Conservation (phyloP, 805 yeast genomes). For the Saccharomycopsis schoenii region DNA sequence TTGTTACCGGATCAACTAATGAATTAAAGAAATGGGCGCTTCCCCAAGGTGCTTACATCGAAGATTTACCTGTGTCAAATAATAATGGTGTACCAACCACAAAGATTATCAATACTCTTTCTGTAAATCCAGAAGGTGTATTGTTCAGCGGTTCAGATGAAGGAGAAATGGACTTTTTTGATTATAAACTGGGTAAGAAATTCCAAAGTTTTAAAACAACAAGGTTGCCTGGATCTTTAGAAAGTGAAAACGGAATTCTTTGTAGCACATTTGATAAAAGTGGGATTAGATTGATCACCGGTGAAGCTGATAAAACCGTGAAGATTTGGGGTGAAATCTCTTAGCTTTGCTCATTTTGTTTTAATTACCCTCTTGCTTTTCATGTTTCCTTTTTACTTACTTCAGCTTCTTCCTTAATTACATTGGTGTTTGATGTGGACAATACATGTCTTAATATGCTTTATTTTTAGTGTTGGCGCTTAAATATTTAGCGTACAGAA, state of each 20-base stretch:
- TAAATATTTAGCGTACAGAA: neutral
- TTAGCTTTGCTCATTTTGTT: neutral
- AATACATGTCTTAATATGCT: neutral
- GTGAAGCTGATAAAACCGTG: conserved; percentile 84
- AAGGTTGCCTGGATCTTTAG: conserved; percentile 61
- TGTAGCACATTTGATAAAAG: conserved; percentile 68
- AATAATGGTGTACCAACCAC: conserved; percentile 14
- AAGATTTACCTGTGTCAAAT: conserved; percentile 38
- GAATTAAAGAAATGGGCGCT: conserved; percentile 69
- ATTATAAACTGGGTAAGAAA: conserved; percentile 61
- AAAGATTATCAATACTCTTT: conserved; percentile 57
- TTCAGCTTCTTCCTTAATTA: neutral
- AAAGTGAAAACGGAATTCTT: conserved; percentile 57
- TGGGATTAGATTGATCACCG: conserved; percentile 73
- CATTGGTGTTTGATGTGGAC: neutral
- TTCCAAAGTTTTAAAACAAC: conserved; percentile 45
- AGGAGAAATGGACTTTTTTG: conserved; percentile 69
- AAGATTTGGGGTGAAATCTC: conserved; percentile 55
- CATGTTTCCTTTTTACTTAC: neutral
- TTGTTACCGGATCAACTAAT: conserved; percentile 73
- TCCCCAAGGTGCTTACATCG: conserved; percentile 67
- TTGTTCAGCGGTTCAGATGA: conserved; percentile 78
- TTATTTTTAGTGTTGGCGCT: neutral
- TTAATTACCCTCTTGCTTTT: neutral
- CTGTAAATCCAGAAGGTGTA: conserved; percentile 53